These are phyloP conservation scores for Chytriomyces hyalinus DNA, from an alignment of 192 early-diverging fungal species.

Conservation along the genomic window DNA sequence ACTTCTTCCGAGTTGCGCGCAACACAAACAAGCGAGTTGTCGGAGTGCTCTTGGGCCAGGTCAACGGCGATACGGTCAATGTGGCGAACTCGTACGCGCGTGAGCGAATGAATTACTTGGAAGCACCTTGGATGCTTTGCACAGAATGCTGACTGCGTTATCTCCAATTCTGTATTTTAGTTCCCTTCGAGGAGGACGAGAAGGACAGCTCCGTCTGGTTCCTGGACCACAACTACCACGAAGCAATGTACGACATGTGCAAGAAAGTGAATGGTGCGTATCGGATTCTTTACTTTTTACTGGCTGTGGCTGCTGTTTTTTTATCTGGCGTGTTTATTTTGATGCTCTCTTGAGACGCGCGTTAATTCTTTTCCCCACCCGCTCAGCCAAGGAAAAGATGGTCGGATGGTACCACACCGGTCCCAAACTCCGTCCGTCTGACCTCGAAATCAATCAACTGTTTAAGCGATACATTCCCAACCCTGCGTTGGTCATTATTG, in stretches of 20 bases:
- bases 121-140: conserved; percentile 4
- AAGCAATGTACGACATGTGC: conserved; percentile 99
- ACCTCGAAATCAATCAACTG: conserved; percentile 97
- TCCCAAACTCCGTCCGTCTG: conserved; percentile 93
- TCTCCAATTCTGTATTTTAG: conserved; percentile 50
- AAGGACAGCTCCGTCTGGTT: conserved; percentile 98
- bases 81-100: conserved; percentile 98
- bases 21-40: conserved; percentile 96
- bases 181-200: conserved; percentile 99
- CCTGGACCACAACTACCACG: conserved; percentile 98
- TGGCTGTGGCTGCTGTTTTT: too few species aligned
- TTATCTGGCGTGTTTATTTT: too few species aligned
- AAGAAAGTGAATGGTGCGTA: conserved; percentile 95
- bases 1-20: conserved; percentile 95
- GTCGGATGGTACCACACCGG: conserved; percentile 99
- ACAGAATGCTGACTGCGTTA: too few species aligned
- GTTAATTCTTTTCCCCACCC: not conserved
- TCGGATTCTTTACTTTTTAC: too few species aligned
- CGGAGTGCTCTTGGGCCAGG: conserved; percentile 94
- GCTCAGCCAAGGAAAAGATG: conserved; percentile 87
- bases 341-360: not conserved
- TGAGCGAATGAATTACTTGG: conserved; percentile 35
- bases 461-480: conserved; percentile 95
- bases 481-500: conserved; percentile 96
- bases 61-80: conserved; percentile 84